Conservation (phyloP, 768 basidiomycete genomes). For the Krasilnikovozyma curviuscula region DNA sequence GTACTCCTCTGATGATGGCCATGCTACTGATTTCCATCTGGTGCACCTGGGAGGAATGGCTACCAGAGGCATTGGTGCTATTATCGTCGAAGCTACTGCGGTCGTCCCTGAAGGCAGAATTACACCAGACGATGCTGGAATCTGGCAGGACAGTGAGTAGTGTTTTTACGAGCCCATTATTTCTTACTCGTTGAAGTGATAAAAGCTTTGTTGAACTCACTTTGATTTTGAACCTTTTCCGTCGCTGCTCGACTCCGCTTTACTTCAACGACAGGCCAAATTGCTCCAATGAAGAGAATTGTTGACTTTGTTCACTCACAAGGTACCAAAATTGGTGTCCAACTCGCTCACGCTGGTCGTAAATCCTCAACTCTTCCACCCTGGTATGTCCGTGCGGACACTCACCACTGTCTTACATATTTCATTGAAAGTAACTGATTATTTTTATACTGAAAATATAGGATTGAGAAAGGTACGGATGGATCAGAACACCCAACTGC, state of each 20-base stretch:
- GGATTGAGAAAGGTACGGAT: too few relatives aligned
- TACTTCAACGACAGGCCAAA: constrained; percentile 42
- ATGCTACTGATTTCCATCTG: constrained; percentile 38
- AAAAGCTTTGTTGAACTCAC: background rate
- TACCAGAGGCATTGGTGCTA: constrained; percentile 47
- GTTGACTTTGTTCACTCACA: constrained; percentile 56
- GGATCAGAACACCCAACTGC: too few relatives aligned
- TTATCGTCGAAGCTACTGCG: constrained; percentile 55
- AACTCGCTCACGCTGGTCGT: constrained; percentile 59
- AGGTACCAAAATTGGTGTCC: constrained; percentile 52
- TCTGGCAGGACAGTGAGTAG: background rate
- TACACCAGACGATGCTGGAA: constrained; percentile 44
- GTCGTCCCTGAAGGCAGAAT: constrained; percentile 50
- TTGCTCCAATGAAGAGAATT: constrained; percentile 46
- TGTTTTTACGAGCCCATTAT: background rate
- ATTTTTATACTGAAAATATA: too few relatives aligned
- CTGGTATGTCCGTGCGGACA: background rate
- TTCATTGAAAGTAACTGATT: too few relatives aligned
- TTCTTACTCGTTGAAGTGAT: too few relatives aligned
- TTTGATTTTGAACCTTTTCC: background rate
- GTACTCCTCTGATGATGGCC: constrained; percentile 54
- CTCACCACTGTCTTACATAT: background rate
- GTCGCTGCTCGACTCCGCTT: background rate
- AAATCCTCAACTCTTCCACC: background rate
- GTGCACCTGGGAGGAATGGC: constrained; percentile 33